Evolutionary conservation across 2,329 filamentous ascomycete genomes (phyloP), one percentile per base, ranked within the genome.

Genomic region (Aureobasidium pullulans): DNA sequence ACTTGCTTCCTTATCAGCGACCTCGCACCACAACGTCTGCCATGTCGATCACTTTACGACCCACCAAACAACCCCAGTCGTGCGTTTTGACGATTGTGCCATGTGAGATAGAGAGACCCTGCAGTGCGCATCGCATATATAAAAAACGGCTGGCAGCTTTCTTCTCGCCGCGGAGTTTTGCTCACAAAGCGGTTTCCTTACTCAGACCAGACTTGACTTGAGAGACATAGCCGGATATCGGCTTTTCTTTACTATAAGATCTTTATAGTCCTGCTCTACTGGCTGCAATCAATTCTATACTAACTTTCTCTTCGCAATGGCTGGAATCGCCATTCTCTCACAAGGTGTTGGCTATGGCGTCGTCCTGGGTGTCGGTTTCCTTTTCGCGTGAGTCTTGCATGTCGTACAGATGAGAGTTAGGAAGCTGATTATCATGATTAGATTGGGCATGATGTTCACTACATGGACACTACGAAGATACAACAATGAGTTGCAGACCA

Each of bases 401-500:
- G 8, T 29, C n/a, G 16, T 13, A 13, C 28, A 31, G 3, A 40
- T 16, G 43, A 32, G 16, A 43, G 23, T 23, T 59, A 8, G 15
- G 11, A 15, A 58, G 47, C 61, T 69, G 50, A 69, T 23, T 23
- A 23, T 23, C 53, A 10, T 31, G 6, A 43, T 8, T 56, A 74
- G 72, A 40, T 75, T 91, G 61, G 84, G 86, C 62, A 89, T 89
- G 86, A 88, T 88, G 67, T 74, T 83, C 57, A 85, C 85, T n/a
- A 89, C 86, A 1, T 86, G 85, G 72, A 79, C 87, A 31, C 75
- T 89, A 60, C 87, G 85, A 68, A 77, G 84, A 69, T 87, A 87
- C 70, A 85, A 86, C 67, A 80, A 85, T 77, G 90, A 94, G 71
- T 77, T 92, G 3, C 90, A 96, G 72, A 96, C 92, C 0, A 92